phyloP scores from a whole-genome alignment of 306 rosid genomes.

The Prunus campanulata region DNA sequence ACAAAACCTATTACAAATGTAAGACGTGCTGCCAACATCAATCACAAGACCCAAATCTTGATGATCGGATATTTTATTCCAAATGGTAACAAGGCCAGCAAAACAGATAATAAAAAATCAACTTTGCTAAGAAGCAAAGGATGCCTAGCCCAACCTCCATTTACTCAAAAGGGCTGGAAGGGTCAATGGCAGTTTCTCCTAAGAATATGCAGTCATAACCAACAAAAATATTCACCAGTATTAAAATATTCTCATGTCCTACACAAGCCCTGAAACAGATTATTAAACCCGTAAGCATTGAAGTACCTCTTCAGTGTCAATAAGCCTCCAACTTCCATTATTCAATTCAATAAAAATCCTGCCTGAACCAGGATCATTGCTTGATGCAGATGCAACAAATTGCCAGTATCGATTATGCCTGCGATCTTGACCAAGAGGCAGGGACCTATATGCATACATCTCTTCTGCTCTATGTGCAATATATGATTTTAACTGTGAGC shows the following conservation, averaged over 20 bases:
- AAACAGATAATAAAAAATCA: neutral
- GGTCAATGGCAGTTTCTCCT: neutral
- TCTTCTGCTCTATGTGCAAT: constrained; percentile 92
- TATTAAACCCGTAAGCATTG: neutral
- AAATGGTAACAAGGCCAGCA: neutral
- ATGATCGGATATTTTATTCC: neutral
- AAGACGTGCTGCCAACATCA: neutral
- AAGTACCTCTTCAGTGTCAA: constrained; percentile 91
- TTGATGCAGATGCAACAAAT: constrained; percentile 90
- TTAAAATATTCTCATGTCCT: neutral
- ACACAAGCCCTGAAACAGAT: neutral
- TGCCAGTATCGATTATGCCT: constrained; percentile 96
- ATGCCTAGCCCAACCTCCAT: neutral
- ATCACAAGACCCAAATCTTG: neutral
- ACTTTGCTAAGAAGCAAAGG: neutral
- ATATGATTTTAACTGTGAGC: constrained; percentile 90
- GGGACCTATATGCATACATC: constrained; percentile 90
- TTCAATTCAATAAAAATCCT: constrained; percentile 82
- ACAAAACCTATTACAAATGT: constrained; percentile 1
- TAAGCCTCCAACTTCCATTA: constrained; percentile 87
- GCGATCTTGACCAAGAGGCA: constrained; percentile 99
- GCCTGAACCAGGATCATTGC: constrained; percentile 97
- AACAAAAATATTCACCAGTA: neutral
- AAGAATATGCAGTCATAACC: neutral
- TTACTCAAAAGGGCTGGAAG: neutral